Base-by-base conservation (phyloP, 805 yeast genomes). In the Brettanomyces naardenensis region DNA sequence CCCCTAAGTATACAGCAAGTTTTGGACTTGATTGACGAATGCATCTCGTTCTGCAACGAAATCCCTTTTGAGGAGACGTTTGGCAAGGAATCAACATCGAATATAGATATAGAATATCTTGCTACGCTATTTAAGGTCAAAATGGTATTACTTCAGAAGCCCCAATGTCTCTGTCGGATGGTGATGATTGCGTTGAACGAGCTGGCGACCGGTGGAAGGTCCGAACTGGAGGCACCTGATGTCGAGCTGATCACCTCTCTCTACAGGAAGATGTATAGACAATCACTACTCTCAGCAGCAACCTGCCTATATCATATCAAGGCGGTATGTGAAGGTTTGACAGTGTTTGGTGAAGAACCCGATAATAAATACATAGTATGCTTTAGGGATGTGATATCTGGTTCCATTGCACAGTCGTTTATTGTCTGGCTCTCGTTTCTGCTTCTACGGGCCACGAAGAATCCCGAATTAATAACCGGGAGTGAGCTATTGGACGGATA, bases 301-400 rank as follows among this genome's bases (percentile, higher is more conserved):
- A 41, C 37, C 19, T 44, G 39, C 25, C 22, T 45, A 32, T 31
- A 43, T 13, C 44, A 43, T 9, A 35, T 29, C 14, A 38, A 34
- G 11, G 32, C 29, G 23, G n/a, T 33, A 5, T 23, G 28, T 18
- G 22, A 33, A 15, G 30, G 30, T 14, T 5, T 23, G 15, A 23
- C 21, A 6, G 18, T 33, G 6, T 33, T 33, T 18, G 28, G 18
- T 9, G 3, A 11, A 9, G 35, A 32, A 11, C 14, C 17, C 13
- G 17, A 32, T 27, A 21, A 18, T 17, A 32, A 15, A 17, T 32
- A 32, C 18, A 13, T 32, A 6, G 26, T 32, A 6, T 32, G 13
- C 35, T 21, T 32, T 14, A 20, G 35, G n/a, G 35, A 22, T 19
- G 6, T 17, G 5, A 10, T 32, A 10, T 20, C 14, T 21, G 6